Evolutionary conservation across 148 eudicot species (phyloP).

Genomic region (Vaccinium darrowii): DNA sequence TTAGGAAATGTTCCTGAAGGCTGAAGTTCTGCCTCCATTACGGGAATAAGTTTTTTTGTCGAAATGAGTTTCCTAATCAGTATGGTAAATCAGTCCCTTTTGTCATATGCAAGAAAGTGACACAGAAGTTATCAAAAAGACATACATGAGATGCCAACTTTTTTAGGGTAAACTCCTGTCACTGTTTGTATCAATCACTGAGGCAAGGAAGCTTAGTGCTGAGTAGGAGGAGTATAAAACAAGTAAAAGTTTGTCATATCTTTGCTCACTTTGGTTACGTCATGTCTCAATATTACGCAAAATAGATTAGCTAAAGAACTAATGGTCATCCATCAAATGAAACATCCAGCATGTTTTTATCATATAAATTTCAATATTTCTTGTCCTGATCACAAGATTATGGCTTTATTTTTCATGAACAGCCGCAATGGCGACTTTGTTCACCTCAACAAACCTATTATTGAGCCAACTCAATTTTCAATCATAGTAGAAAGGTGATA

Average conservation of each 20-base stretch:
- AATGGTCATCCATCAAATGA: background rate
- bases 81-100: background rate
- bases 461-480: background rate
- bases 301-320: background rate
- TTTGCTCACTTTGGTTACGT: background rate
- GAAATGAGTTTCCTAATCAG: background rate
- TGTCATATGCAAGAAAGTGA: background rate
- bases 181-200: background rate
- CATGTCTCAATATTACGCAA: background rate
- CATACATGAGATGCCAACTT: background rate
- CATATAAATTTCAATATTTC: background rate
- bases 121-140: background rate
- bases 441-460: background rate
- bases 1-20: background rate
- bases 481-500: background rate
- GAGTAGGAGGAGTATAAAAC: background rate
- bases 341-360: background rate
- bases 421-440: background rate
- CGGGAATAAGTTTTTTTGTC: background rate
- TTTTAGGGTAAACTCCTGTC: background rate
- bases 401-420: slow-evolving; percentile 1
- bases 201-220: background rate
- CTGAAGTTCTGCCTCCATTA: background rate
- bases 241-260: background rate
- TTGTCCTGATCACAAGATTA: background rate